These are phyloP conservation scores for Bromus sterilis DNA, from an alignment of 176 grass and related monocot species.

Conservation along the genomic window DNA sequence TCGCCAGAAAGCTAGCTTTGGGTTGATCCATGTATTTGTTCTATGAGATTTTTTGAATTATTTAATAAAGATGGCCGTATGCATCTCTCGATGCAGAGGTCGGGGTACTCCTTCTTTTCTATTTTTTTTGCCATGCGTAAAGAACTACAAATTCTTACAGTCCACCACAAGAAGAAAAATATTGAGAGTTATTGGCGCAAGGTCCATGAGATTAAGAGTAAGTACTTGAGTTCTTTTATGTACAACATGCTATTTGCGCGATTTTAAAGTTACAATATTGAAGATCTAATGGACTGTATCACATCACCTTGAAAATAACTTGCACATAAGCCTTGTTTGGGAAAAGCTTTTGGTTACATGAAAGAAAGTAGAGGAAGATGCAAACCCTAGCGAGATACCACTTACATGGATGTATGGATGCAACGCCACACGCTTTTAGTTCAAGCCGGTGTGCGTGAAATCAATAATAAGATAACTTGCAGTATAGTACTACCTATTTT, in stretches of 20 bases:
- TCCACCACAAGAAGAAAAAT: background rate
- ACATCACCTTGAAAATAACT: background rate
- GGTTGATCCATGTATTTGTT: too few relatives aligned
- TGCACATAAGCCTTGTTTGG: background rate
- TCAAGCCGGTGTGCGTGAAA: background rate
- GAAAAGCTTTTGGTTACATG: background rate
- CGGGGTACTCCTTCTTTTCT: too few relatives aligned
- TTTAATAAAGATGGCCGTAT: too few relatives aligned
- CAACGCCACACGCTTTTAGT: background rate
- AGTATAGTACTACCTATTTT: background rate
- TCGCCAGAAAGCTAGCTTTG: too few relatives aligned
- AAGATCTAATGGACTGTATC: background rate
- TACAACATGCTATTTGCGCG: background rate
- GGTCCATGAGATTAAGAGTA: background rate
- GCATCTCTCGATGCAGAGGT: too few relatives aligned
- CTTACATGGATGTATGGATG: background rate
- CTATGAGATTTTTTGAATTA: too few relatives aligned
- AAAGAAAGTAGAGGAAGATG: background rate
- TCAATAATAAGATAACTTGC: background rate
- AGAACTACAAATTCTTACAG: background rate
- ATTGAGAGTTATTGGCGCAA: background rate
- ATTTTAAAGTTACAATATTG: background rate
- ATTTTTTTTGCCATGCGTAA: background rate
- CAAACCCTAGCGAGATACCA: background rate
- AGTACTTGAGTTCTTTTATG: background rate